Conservation (phyloP, 2,329 filamentous ascomycete genomes). For the Simplicillium aogashimaense region DNA sequence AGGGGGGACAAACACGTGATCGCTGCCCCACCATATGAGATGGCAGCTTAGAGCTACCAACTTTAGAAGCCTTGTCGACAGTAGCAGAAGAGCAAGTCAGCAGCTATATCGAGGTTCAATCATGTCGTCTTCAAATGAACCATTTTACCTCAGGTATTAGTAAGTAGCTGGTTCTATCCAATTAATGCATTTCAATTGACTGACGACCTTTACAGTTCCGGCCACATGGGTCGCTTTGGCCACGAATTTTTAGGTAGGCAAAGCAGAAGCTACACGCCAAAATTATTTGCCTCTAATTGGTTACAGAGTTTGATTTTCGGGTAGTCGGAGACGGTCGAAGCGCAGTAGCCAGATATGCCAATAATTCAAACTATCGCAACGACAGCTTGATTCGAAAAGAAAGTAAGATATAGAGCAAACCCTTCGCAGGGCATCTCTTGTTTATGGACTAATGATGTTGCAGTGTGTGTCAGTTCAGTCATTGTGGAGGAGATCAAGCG, state of each 20-base stretch:
- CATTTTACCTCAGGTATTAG: conserved; percentile 98
- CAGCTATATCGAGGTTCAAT: conserved; percentile 11
- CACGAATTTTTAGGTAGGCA: conserved; percentile 86
- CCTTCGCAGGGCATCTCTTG: neutral
- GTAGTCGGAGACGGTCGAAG: conserved; percentile 87
- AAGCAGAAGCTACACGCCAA: neutral
- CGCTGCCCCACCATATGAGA: conserved; percentile 12
- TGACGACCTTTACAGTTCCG: conserved; percentile 54
- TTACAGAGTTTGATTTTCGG: conserved; percentile 86
- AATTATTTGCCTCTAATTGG: conserved; percentile 3
- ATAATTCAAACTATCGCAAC: conserved; percentile 99
- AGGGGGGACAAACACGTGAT: conserved; percentile 21
- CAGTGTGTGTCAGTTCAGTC: conserved; percentile 91
- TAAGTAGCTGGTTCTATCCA: conserved; percentile 36
- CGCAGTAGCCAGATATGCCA: conserved; percentile 90
- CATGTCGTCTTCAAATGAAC: conserved; percentile 63
- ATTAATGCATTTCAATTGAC: conserved; percentile 3
- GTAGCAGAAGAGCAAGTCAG: too few relatives aligned
- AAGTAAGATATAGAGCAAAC: conserved; percentile 51
- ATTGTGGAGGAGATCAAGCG: conserved; percentile 92
- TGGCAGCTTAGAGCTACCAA: too few relatives aligned
- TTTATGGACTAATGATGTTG: neutral
- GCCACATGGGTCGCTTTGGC: conserved; percentile 92
- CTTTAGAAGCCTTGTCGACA: too few relatives aligned
- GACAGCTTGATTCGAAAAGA: conserved; percentile 98